Percentiles rank a stretch among this genome's conserved stretches.
Conservation (phyloP, 1,139 yeast genomes). For the Taphrina betulina region DNA sequence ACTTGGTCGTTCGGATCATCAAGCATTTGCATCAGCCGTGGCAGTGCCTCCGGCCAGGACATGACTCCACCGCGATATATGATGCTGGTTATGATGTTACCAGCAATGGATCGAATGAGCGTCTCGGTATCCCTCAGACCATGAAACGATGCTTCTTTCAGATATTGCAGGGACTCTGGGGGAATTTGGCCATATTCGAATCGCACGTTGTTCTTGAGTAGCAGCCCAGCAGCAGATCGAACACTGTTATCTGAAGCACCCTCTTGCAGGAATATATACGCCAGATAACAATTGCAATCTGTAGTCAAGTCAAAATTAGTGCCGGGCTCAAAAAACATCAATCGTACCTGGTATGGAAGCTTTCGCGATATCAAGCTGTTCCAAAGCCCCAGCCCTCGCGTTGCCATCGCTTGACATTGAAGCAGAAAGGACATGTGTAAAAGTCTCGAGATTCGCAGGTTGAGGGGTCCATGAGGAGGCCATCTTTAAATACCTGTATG, state of each 20-base stretch:
- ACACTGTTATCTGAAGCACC: constrained; percentile 53
- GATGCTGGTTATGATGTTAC: constrained; percentile 82
- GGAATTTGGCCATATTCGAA: constrained; percentile 42
- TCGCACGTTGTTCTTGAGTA: constrained; percentile 70
- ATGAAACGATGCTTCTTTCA: constrained; percentile 61
- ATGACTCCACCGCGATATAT: constrained; percentile 69
- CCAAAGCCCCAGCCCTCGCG: constrained; percentile 20
- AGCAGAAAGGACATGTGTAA: constrained; percentile 33
- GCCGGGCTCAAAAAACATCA: not conserved
- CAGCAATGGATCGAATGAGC: constrained; percentile 80
- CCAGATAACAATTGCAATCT: constrained; percentile 73
- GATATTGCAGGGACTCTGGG: constrained; percentile 51
- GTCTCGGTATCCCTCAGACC: constrained; percentile 64
- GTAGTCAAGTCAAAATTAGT: constrained; percentile 42
- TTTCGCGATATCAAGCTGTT: constrained; percentile 31
- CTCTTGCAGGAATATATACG: constrained; percentile 63
- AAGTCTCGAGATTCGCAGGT: constrained; percentile 29
- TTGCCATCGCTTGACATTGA: constrained; percentile 32
- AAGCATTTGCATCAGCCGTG: constrained; percentile 59
- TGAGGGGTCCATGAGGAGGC: constrained; percentile 34
- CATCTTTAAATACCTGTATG: no score
- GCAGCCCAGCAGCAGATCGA: constrained; percentile 85
- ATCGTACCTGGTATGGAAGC: constrained; percentile 15
- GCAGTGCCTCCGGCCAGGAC: constrained; percentile 73
- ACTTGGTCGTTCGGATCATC: constrained; percentile 39